Evolutionary conservation across 2,329 filamentous ascomycete species (phyloP), one percentile per base, ranked within the genome.

Genomic region (Hypoxylon sp.): DNA sequence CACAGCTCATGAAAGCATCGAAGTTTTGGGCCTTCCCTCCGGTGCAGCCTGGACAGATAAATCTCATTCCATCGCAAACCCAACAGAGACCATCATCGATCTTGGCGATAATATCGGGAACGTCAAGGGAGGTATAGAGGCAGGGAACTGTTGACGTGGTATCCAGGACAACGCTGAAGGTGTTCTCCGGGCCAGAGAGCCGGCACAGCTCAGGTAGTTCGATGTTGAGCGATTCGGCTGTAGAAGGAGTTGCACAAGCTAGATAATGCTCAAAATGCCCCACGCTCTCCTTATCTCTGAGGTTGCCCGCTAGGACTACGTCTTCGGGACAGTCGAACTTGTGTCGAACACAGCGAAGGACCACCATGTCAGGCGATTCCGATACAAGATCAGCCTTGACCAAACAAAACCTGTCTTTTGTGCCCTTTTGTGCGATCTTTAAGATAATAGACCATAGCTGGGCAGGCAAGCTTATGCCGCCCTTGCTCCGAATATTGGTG

Each of bases 391-490:
- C 11, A 8, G 41, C 52, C 11, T 65, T 62, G n/a, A 54, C 63
- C n/a, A 61, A 21, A 9, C 47, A 57, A 29, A 61, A 37, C 3
- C 6, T n/a, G 27, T 58, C 53, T 16, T 61, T n/a, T 7, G 5
- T 34, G 19, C 11, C 52, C 16, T 34, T 8, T 2, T 5, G 37
- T 37, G 43, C 14, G 34, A 62, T 55, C 23, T 55, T 39, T 5
- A 62, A 23, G 41, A 59, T 66, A 32, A 46, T 62, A 34, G 11
- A 3, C 58, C 63, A 66, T 29, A 62, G 14, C 43, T 66, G 53
- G 34, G 45, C 50, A 5, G 58, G 58, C 45, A 66, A 29, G 14
- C 5, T 30, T 19, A 53, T 51, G 19, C 63, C 63, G 32, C 63
- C 58, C 47, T 62, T 62, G 50, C 53, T 62, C 23, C 29, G 53